These are phyloP conservation scores for Phytophthora lateralis DNA, from an alignment of 352 stramenopile genomes.

Conservation along the genomic window DNA sequence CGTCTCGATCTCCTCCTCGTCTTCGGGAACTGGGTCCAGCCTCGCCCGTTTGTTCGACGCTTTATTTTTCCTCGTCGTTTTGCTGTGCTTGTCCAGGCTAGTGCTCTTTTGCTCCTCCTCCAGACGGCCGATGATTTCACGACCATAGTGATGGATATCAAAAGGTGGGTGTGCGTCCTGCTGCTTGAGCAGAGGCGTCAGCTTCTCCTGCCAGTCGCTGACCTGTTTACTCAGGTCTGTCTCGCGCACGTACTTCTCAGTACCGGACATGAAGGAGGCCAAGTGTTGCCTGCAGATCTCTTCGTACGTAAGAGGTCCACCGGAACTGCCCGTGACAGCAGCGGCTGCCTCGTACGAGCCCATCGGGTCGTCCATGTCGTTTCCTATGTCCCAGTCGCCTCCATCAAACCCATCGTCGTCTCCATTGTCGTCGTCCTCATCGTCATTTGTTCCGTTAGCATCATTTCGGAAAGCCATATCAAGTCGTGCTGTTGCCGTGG, in stretches of 20 bases:
- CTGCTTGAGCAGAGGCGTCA: slow-evolving; percentile 72
- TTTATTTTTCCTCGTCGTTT: slow-evolving; percentile 15
- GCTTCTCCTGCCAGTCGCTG: slow-evolving; percentile 78
- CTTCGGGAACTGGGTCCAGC: slow-evolving; percentile 13
- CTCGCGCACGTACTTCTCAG: slow-evolving; percentile 79
- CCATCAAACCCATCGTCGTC: slow-evolving; percentile 40
- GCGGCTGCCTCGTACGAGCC: slow-evolving; percentile 18
- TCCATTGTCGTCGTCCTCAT: slow-evolving; percentile 38
- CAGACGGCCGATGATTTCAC: slow-evolving; percentile 60
- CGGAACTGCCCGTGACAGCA: slow-evolving; percentile 5
- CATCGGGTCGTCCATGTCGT: slow-evolving; percentile 32
- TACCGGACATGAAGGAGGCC: slow-evolving; percentile 82
- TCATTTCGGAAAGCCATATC: slow-evolving; percentile 47
- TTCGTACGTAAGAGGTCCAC: slow-evolving; percentile 59
- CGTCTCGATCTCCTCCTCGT: slow-evolving; percentile 21
- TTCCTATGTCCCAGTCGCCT: slow-evolving; percentile 38
- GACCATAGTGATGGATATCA: slow-evolving; percentile 76
- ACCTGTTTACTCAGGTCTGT: slow-evolving; percentile 64
- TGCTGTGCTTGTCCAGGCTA: slow-evolving; percentile 33
- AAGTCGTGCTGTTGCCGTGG: slow-evolving; percentile 38
- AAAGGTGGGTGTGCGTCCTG: slow-evolving; percentile 72
- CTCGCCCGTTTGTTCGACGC: slow-evolving; percentile 35
- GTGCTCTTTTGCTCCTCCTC: slow-evolving; percentile 40
- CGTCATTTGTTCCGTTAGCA: slow-evolving; percentile 33
- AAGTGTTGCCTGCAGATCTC: slow-evolving; percentile 80